Evolutionary conservation across 2,329 filamentous ascomycete genomes (phyloP), one percentile per base, ranked within the genome.

Genomic region (Aspergillus sojae): DNA sequence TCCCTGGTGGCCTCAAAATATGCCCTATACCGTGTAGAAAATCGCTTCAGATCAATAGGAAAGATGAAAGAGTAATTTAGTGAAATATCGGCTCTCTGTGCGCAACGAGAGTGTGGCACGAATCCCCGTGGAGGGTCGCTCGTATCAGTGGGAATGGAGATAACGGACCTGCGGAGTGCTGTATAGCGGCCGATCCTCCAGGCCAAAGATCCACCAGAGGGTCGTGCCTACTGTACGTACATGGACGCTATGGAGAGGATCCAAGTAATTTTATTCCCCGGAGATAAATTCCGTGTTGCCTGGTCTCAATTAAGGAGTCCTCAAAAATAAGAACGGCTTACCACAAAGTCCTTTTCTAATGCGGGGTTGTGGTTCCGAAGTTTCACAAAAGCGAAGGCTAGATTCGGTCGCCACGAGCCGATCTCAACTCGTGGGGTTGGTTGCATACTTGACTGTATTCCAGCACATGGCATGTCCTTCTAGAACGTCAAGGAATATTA

Each of bases 181-280:
- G 60, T 65, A 68, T 71, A 72, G 71, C 67, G 70, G 65, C 65
- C 55, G 66, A 69, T 71, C 66, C 62, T 70, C 64, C 67, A 70
- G 57, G 54, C 63, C 57, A 64, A 12, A 53, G 64, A 59, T 57
- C 60, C 60, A 62, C 60, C 48, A 28, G 39, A 46, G n/a, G 9
- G 32, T 11, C 30, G 52, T 39, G n/a, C 14, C 30, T 39, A 36
- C 16, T 23, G 21, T 36, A 14, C 9, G 30, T 34, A 21, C 26
- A n/a, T 5, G 19, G 10, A 32, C 39, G 9, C 26, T 52, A 52
- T 52, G 16, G 48, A 52, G 48, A 52, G 19, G 26, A 21, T 21
- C 28, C 4, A n/a, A 32, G 21, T 21, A 10, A 23, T 12, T 28
- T 26, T 9, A 6, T 9, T 12, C 19, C 23, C 19, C 48, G 26